These are phyloP conservation scores for Arthrobotrys musiformis DNA, from an alignment of 2,329 filamentous ascomycete species.

Conservation along the genomic window DNA sequence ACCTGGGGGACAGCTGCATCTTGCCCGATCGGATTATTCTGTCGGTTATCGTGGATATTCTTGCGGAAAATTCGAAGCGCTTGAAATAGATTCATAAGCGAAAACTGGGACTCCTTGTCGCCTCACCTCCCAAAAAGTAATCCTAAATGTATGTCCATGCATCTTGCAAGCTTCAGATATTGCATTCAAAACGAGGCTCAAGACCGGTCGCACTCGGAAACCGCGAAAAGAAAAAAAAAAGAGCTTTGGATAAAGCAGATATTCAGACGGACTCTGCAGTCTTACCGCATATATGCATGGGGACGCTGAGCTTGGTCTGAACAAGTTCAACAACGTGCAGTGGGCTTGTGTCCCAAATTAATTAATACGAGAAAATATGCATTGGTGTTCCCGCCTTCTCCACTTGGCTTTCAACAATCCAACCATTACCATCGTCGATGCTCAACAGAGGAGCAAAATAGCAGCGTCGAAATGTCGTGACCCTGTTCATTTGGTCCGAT, in stretches of 20 bases:
- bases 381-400: constrained; percentile 50
- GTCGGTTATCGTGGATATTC: constrained; percentile 55
- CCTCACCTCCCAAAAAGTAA: constrained; percentile 41
- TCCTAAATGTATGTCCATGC: constrained; percentile 25
- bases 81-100: constrained; percentile 55
- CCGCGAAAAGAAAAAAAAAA: constrained; percentile 28
- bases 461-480: constrained; percentile 26
- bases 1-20: constrained; percentile 47
- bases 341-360: constrained; percentile 13
- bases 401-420: constrained; percentile 27
- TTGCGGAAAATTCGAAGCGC: constrained; percentile 56
- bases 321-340: constrained; percentile 17
- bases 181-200: constrained; percentile 48
- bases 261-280: constrained; percentile 34
- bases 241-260: neutral
- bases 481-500: constrained; percentile 45
- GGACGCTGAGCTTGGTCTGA: constrained; percentile 33
- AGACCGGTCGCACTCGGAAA: constrained; percentile 42
- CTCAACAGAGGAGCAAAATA: constrained; percentile 35
- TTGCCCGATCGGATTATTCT: constrained; percentile 55
- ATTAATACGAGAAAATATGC: constrained; percentile 54
- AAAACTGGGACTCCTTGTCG: constrained; percentile 37
- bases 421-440: constrained; percentile 13
- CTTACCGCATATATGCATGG: constrained; percentile 40
- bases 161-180: constrained; percentile 20